These are phyloP conservation scores for Phanerodontia chrysosporium DNA, from an alignment of 768 basidiomycete species.

Conservation along the genomic window DNA sequence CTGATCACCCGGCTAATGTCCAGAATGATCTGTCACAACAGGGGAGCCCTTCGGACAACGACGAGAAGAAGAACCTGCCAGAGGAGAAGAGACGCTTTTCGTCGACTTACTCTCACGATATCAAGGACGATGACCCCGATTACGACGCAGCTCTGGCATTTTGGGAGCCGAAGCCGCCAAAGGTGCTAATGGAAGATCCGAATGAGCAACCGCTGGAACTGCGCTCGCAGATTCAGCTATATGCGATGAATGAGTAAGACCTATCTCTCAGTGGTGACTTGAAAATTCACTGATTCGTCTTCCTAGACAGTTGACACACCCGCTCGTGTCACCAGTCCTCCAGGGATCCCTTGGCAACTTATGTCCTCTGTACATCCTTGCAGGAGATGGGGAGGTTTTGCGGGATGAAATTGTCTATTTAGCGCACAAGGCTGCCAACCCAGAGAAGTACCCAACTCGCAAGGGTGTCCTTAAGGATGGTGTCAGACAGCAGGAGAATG, in stretches of 20 bases:
- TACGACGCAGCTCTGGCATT: slow-evolving; percentile 22
- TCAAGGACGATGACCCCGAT: slow-evolving; percentile 8
- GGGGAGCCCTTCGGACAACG: neutral
- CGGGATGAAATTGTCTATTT: slow-evolving; percentile 75
- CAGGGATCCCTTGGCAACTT: slow-evolving; percentile 73
- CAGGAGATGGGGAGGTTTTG: slow-evolving; percentile 70
- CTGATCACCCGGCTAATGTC: slow-evolving; percentile 35
- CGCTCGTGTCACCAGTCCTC: slow-evolving; percentile 68
- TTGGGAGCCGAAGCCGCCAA: slow-evolving; percentile 54
- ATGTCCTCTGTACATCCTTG: slow-evolving; percentile 69
- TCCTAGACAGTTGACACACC: slow-evolving; percentile 54
- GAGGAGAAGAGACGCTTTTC: neutral
- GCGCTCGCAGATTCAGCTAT: slow-evolving; percentile 70
- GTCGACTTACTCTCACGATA: neutral
- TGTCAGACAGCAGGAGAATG: slow-evolving; percentile 48
- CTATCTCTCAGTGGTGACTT: neutral
- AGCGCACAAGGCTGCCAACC: slow-evolving; percentile 78
- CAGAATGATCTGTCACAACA: neutral
- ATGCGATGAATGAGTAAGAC: slow-evolving; percentile 67
- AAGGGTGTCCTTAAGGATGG: slow-evolving; percentile 45
- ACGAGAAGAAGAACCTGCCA: neutral
- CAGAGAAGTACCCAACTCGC: slow-evolving; percentile 57
- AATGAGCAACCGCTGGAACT: slow-evolving; percentile 42
- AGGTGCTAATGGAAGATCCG: slow-evolving; percentile 49
- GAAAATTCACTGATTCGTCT: neutral